Evolutionary conservation across 495 filamentous ascomycete species (phyloP).

Genomic region (Penicillium dipodomyicola): DNA sequence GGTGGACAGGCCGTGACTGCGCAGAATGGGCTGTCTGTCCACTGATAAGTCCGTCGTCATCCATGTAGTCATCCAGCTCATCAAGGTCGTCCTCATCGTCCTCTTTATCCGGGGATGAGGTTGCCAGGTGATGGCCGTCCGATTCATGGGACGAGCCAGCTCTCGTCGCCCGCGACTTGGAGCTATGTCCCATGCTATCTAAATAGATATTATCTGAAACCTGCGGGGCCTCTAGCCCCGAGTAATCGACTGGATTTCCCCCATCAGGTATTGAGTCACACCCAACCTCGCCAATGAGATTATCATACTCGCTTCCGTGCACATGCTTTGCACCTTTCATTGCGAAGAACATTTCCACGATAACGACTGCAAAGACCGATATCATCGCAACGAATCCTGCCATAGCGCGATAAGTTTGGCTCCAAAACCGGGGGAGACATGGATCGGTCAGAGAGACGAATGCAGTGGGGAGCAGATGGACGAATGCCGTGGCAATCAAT

Average conservation of each 20-base stretch:
- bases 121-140: conserved; percentile 3
- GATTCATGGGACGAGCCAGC: conserved; percentile 18
- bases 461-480: conserved; percentile 79
- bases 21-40: conserved; percentile 10
- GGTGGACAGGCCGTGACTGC: conserved; percentile 9
- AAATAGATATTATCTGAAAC: conserved; percentile 26
- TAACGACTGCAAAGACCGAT: conserved; percentile 69
- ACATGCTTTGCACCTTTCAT: conserved; percentile 52
- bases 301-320: conserved; percentile 48
- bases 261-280: conserved; percentile 23
- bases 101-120: conserved; percentile 20
- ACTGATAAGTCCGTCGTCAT: conserved; percentile 22
- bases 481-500: conserved; percentile 84
- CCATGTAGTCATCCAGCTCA: conserved; percentile 29
- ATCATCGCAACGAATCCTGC: conserved; percentile 77
- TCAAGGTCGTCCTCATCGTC: conserved; percentile 33
- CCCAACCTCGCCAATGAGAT: conserved; percentile 37
- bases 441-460: conserved; percentile 77
- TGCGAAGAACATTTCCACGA: conserved; percentile 74
- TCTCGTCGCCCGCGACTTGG: conserved; percentile 5
- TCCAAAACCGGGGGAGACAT: conserved; percentile 76
- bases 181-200: conserved; percentile 21
- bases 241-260: conserved; percentile 22
- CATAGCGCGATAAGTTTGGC: conserved; percentile 67
- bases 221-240: conserved; percentile 22